Conservation (phyloP, 2,329 filamentous ascomycete genomes). For the Polychaeton citri region DNA sequence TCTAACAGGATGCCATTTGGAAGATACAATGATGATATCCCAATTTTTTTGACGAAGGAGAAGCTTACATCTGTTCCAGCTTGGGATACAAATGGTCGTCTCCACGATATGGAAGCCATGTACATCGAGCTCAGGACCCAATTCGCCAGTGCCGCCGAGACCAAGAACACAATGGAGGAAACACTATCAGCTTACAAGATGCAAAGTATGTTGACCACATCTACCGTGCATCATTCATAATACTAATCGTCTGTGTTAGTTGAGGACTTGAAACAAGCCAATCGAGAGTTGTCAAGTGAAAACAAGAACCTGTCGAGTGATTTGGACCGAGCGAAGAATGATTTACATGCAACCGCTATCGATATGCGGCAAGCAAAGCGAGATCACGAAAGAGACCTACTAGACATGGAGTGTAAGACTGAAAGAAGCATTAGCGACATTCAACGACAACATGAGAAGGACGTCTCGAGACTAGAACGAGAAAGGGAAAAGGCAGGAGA, state of each 20-base stretch:
- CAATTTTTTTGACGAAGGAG: constrained; percentile 54
- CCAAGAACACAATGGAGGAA: constrained; percentile 59
- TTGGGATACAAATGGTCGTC: constrained; percentile 66
- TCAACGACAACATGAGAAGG: constrained; percentile 14
- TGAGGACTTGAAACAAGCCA: constrained; percentile 8
- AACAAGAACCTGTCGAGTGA: constrained; percentile 52
- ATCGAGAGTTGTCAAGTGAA: constrained; percentile 32
- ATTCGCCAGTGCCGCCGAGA: constrained; percentile 54
- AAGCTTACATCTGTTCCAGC: constrained; percentile 44
- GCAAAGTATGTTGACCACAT: constrained; percentile 44
- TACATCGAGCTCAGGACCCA: constrained; percentile 60
- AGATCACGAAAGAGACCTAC: constrained; percentile 20
- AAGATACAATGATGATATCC: constrained; percentile 33
- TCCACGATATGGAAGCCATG: constrained; percentile 63
- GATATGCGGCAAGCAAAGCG: constrained; percentile 18
- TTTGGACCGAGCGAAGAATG: constrained; percentile 32
- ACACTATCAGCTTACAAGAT: constrained; percentile 60
- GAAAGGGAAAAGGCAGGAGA: constrained; percentile 42
- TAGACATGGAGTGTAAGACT: constrained; percentile 16
- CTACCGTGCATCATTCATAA: not conserved
- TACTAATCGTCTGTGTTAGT: not conserved
- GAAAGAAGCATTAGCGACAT: constrained; percentile 15
- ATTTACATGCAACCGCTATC: constrained; percentile 19
- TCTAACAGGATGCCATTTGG: constrained; percentile 6
- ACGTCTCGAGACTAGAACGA: constrained; percentile 13